Evolutionary conservation across 2,329 filamentous ascomycete species (phyloP), one percentile per base, ranked within the genome.

Genomic region (Ophiocordyceps camponoti-floridani): DNA sequence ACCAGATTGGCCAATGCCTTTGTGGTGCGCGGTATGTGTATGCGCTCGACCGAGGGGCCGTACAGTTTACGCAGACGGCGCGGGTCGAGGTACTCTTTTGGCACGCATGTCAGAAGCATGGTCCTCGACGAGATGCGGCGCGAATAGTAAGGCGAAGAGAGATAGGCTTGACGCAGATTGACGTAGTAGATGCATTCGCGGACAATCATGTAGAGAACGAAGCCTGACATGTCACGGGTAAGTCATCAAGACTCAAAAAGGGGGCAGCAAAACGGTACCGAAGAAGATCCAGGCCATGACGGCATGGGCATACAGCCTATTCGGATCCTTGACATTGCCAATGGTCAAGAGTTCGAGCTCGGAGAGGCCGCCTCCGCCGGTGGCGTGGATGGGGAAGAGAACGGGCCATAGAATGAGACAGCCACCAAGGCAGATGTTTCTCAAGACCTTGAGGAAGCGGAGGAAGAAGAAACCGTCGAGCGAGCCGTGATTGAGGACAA

Each of bases 391-490:
- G 0, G 91, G 88, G 53, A 77, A 86, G 19, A 96, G 68, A 37
- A 95, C 70, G 0, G 91, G 89, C 79, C 84, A 94, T 16, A 85
- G 88, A 47, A 96, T 79, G 52, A 73, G 67, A 55, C 80, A 84
- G 47, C 91, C 91, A 10, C 89, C 80, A 41, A 96, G 74, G 62
- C 82, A 88, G 51, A 93, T 82, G 47, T 81, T 81, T 56, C 87
- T 85, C 50, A 96, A 65, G 56, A 89, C 55, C 42, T 64, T 65
- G 45, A 66, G 54, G 45, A 63, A 94, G 33, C 89, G 85, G 27
- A 96, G 70, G 59, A 93, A 86, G 44, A 96, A 77, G 61, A 89
- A 96, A 30, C 83, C 84, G 59, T 98, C 89, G 49, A 98, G 75
- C 0, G 87, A 93, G 58, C 89, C 85, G 65, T 94, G 86, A 55